Evolutionary conservation across 768 basidiomycete genomes (phyloP).

Genomic region (Leccinum arenicola): DNA sequence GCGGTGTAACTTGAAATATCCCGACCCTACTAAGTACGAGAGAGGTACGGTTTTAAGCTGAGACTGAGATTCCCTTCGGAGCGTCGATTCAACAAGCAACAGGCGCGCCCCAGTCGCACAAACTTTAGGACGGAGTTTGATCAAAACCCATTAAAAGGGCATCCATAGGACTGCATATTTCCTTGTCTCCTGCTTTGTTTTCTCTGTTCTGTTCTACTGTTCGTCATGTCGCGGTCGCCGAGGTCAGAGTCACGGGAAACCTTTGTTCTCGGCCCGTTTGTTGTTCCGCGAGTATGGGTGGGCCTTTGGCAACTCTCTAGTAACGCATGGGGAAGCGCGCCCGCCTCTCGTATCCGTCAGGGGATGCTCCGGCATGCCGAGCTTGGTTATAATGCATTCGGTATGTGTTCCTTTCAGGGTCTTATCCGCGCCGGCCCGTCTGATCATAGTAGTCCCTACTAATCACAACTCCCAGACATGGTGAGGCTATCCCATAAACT

Average conservation of each 20-base stretch:
- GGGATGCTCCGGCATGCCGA: constrained; percentile 66
- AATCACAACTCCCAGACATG: constrained; percentile 44
- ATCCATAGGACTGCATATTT: constrained; percentile 5
- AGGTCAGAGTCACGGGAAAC: constrained; percentile 37
- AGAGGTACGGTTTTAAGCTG: constrained; percentile 11
- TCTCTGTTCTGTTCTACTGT: constrained; percentile 5
- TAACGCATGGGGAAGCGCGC: constrained; percentile 80
- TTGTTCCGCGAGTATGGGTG: constrained; percentile 65
- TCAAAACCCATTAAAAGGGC: constrained; percentile 23
- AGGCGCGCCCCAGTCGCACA: constrained; percentile 7
- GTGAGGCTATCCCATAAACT: constrained; percentile 29
- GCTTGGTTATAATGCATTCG: constrained; percentile 48
- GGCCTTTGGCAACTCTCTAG: constrained; percentile 87
- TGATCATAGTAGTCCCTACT: constrained; percentile 1
- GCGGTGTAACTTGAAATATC: background rate
- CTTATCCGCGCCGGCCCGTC: constrained; percentile 8
- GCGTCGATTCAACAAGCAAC: background rate
- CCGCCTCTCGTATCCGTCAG: constrained; percentile 59
- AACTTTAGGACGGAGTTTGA: constrained; percentile 33
- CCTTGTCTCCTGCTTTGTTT: constrained; percentile 5
- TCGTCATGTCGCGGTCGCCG: constrained; percentile 21
- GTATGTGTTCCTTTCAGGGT: constrained; percentile 26
- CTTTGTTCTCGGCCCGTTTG: constrained; percentile 54
- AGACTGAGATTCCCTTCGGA: constrained; percentile 5
- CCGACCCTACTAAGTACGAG: background rate